phyloP scores from a whole-genome alignment of 495 filamentous ascomycete genomes.

The Penicillium malachiteum region DNA sequence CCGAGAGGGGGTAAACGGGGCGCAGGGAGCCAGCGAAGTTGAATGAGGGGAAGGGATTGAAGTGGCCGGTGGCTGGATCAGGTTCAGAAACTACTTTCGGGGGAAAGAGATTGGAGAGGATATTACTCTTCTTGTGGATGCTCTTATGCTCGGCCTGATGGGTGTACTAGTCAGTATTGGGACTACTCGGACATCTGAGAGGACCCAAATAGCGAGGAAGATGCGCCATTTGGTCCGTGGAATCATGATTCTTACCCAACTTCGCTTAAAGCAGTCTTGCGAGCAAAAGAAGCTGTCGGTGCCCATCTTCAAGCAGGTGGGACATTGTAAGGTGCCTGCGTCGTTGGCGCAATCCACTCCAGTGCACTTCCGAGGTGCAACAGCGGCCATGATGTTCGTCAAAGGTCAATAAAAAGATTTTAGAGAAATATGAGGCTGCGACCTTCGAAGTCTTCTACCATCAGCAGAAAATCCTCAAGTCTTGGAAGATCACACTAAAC shows the following conservation, averaged over 20 bases:
- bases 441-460: no score
- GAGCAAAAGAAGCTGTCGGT: slow-evolving; percentile 96
- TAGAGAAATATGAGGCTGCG: no score
- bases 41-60: slow-evolving; percentile 89
- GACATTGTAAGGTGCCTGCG: slow-evolving; percentile 83
- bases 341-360: slow-evolving; percentile 81
- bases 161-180: slow-evolving; percentile 12
- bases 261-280: slow-evolving; percentile 97
- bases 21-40: slow-evolving; percentile 75
- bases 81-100: slow-evolving; percentile 81
- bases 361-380: slow-evolving; percentile 66
- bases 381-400: slow-evolving; percentile 20
- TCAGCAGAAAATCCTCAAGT: no score
- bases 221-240: no score
- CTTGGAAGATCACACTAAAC: no score
- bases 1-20: slow-evolving; percentile 86
- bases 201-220: no score
- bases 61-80: slow-evolving; percentile 83
- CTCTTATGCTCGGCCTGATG: slow-evolving; percentile 77
- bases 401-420: no score
- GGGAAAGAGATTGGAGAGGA: slow-evolving; percentile 64
- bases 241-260: slow-evolving; percentile 69
- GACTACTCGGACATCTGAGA: background rate
- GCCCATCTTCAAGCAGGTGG: slow-evolving; percentile 85
- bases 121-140: slow-evolving; percentile 82